phyloP scores from a whole-genome alignment of 331 rosid genomes.

The Arachis monticola region DNA sequence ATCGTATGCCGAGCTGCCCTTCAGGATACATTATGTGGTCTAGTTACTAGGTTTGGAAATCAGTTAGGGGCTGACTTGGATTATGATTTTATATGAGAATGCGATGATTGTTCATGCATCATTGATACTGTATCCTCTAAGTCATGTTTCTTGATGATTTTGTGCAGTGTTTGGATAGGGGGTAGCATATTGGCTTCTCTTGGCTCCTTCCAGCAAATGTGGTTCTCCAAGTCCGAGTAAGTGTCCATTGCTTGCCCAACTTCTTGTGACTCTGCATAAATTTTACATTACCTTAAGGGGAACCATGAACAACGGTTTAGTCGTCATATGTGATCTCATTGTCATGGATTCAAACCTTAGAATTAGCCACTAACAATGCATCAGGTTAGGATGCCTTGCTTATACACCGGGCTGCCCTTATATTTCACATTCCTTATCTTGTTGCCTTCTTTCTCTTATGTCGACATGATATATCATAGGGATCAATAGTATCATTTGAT shows the following conservation, averaged over 20 bases:
- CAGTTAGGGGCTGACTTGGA: background rate
- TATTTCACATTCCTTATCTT: background rate
- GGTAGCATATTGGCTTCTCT: slow-evolving; percentile 99
- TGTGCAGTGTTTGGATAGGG: slow-evolving; percentile 97
- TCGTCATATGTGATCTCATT: too few species aligned
- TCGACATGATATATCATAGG: too few species aligned
- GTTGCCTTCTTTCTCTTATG: background rate
- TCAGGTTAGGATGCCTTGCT: too few species aligned
- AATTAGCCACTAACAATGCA: too few species aligned
- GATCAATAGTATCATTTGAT: too few species aligned
- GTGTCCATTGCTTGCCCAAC: slow-evolving; percentile 24
- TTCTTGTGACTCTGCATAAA: background rate
- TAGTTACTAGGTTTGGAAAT: slow-evolving; percentile 12
- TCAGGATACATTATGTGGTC: slow-evolving; percentile 14
- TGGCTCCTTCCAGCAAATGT: slow-evolving; percentile 99
- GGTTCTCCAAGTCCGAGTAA: slow-evolving; percentile 99
- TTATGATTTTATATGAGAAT: slow-evolving; percentile 6
- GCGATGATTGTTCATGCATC: slow-evolving; percentile 19
- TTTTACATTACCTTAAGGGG: too few species aligned
- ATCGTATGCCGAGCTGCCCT: too few species aligned
- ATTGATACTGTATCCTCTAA: slow-evolving; percentile 10
- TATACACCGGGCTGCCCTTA: too few species aligned
- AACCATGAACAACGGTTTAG: too few species aligned
- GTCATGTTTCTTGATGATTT: slow-evolving; percentile 28
- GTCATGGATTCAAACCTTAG: too few species aligned